phyloP scores from a whole-genome alignment of 2,329 filamentous ascomycete genomes.

The Fusarium torulosum region DNA sequence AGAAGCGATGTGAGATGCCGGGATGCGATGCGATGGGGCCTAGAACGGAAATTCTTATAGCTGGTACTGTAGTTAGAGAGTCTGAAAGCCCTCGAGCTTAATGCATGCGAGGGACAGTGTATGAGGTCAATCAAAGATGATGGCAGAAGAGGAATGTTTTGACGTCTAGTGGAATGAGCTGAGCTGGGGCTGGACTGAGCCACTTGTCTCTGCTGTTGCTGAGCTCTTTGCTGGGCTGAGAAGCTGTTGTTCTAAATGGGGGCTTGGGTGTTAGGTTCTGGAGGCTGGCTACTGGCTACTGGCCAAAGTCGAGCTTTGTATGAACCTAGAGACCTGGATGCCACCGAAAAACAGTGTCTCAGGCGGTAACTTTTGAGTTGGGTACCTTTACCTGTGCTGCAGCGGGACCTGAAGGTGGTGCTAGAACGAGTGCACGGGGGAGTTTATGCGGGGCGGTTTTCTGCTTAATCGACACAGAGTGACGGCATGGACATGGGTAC shows the following conservation, averaged over 20 bases:
- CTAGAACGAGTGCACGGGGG: slow-evolving; percentile 33
- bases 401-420: slow-evolving; percentile 11
- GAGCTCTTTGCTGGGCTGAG: slow-evolving; percentile 36
- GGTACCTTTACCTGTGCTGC: slow-evolving; percentile 23
- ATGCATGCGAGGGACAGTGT: slow-evolving; percentile 33
- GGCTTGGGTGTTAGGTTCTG: slow-evolving; percentile 37
- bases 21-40: slow-evolving; percentile 31
- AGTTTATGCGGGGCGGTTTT: slow-evolving; percentile 46
- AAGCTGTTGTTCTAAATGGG: slow-evolving; percentile 38
- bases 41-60: slow-evolving; percentile 39
- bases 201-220: slow-evolving; percentile 23
- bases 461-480: slow-evolving; percentile 44
- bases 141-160: slow-evolving; percentile 48
- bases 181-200: slow-evolving; percentile 43
- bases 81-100: slow-evolving; percentile 29
- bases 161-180: slow-evolving; percentile 48
- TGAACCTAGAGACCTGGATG: slow-evolving; percentile 39
- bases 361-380: slow-evolving; percentile 38
- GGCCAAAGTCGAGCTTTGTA: slow-evolving; percentile 14
- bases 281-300: slow-evolving; percentile 19
- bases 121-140: slow-evolving; percentile 44
- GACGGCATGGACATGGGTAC: slow-evolving; percentile 44
- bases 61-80: slow-evolving; percentile 13
- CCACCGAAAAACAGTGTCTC: slow-evolving; percentile 35
- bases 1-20: slow-evolving; percentile 22